phyloP scores from a whole-genome alignment of 2,329 filamentous ascomycete species.

The Aspergillus amoenus region DNA sequence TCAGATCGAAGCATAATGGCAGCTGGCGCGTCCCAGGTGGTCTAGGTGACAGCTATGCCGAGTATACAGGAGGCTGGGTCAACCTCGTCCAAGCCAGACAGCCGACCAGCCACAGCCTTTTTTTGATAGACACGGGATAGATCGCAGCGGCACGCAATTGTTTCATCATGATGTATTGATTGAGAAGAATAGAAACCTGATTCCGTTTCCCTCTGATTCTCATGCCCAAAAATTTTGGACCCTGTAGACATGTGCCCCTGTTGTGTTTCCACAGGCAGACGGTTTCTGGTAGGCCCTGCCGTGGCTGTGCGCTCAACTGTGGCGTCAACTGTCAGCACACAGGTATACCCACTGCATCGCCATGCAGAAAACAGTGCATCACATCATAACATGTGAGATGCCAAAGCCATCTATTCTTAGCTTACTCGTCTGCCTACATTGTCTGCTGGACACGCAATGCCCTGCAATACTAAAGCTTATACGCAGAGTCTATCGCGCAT shows the following conservation, averaged over 20 bases:
- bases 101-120: slow-evolving; percentile 20
- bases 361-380: neutral
- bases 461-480: neutral
- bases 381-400: neutral
- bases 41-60: slow-evolving; percentile 13
- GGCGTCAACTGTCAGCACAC: neutral
- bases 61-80: slow-evolving; percentile 23
- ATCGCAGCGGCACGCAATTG: slow-evolving; percentile 11
- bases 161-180: neutral
- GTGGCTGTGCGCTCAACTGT: slow-evolving; percentile 1
- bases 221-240: neutral
- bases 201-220: neutral
- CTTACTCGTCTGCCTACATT: neutral
- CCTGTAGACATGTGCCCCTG: neutral
- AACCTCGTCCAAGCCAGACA: slow-evolving; percentile 2
- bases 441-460: slow-evolving; percentile 2
- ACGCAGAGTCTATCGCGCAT: too few species aligned
- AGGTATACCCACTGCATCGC: neutral
- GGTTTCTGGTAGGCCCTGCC: neutral
- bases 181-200: neutral
- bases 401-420: slow-evolving; percentile 1
- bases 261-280: neutral
- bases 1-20: slow-evolving; percentile 14
- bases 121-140: neutral
- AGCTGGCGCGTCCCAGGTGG: slow-evolving; percentile 20